phyloP scores from a whole-genome alignment of 495 filamentous ascomycete species.

The Xylaria sp. region DNA sequence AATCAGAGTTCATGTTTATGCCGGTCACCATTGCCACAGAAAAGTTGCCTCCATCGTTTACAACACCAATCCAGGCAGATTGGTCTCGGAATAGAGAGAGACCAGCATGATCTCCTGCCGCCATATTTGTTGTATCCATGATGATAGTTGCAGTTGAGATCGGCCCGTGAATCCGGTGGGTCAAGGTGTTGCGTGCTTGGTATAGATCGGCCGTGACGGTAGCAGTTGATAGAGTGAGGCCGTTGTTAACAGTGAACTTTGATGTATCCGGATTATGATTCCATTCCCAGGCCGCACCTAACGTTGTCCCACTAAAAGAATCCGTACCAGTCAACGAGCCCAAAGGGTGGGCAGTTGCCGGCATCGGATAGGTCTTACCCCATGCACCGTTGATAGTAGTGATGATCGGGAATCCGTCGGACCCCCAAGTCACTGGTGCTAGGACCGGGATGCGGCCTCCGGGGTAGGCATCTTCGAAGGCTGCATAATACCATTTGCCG shows the following conservation, averaged over 20 bases:
- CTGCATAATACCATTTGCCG: constrained; percentile 63
- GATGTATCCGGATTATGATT: constrained; percentile 62
- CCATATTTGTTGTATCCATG: constrained; percentile 10
- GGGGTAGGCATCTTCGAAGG: constrained; percentile 60
- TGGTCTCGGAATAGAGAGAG: constrained; percentile 5
- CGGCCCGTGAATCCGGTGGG: constrained; percentile 58
- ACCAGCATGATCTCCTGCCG: not conserved
- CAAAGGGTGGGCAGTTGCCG: constrained; percentile 39
- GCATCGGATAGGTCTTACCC: constrained; percentile 51
- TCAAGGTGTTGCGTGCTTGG: constrained; percentile 60
- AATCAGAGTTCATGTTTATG: constrained; percentile 5
- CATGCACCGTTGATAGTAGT: constrained; percentile 46
- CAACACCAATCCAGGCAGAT: constrained; percentile 6
- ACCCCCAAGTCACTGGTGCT: constrained; percentile 56
- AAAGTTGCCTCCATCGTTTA: not conserved
- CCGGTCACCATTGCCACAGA: not conserved
- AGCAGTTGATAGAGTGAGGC: constrained; percentile 52
- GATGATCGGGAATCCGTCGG: constrained; percentile 57
- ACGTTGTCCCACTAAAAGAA: constrained; percentile 43
- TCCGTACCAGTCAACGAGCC: constrained; percentile 44
- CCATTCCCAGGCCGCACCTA: constrained; percentile 62
- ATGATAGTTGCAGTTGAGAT: constrained; percentile 34
- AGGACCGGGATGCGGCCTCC: constrained; percentile 63
- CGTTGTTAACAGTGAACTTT: constrained; percentile 32
- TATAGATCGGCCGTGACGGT: constrained; percentile 59